Evolutionary conservation across 2,329 filamentous ascomycete species (phyloP), one percentile per base, ranked within the genome.

Genomic region (Juglanconis oblonga): DNA sequence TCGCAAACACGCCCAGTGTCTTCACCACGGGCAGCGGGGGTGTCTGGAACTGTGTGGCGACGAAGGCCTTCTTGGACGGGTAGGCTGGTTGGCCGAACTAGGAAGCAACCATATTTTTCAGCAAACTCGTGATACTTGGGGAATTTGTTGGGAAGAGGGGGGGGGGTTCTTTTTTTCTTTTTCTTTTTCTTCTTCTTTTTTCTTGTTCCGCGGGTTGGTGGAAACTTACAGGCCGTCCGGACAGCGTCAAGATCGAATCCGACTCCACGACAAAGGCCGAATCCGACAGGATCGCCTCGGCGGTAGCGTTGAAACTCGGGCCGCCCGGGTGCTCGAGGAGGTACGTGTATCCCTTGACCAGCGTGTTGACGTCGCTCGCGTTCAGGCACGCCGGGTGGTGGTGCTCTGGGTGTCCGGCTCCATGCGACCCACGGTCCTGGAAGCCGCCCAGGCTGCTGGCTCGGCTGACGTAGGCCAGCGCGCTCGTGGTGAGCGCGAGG

Each of bases 51-150:
- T 63, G 61, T 13, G 58, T 61, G 35, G 55, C 51, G 40, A 63
- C 61, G 24, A 61, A 63, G 48, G 50, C 61, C 9, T 57, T 45
- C 51, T 58, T 63, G 42, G 58, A 61, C 1, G 61, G 58, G 36
- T 63, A 63, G 13, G 61, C 61, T 6, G 58, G 61, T n/a, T 55
- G 53, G 5, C 61, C 61, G 24, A 63, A 35, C 61, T 63, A 45
- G 4, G 2, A 3, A 7, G 7, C 3, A 2, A 10, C 29, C 7
- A 44, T 32, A 52, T 29, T 13, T 52, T 35, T 38, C 9, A 54
- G 52, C n/a, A 10, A 33, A 33, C 3, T 10, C n/a, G n/a, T n/a
- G n/a, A n/a, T n/a, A n/a, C n/a, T n/a, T n/a, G n/a, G n/a, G n/a
- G n/a, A n/a, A n/a, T n/a, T n/a, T n/a, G n/a, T n/a, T n/a, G n/a